Evolutionary conservation across 1,284 basidiomycete genomes (phyloP).

Genomic region (Irpex lacteus): DNA sequence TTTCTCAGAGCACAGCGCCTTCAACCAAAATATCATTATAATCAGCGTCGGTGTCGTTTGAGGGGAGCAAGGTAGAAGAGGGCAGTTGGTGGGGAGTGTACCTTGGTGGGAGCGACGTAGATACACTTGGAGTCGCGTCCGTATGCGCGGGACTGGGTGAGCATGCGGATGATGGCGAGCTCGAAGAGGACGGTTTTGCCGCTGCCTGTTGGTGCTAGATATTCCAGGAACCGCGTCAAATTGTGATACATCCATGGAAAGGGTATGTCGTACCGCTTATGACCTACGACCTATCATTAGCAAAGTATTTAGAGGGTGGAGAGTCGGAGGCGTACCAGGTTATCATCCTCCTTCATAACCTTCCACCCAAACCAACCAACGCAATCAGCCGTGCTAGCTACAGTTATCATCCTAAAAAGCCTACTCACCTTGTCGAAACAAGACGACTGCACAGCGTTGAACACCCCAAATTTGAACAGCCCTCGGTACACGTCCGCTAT

Average conservation of each 20-base stretch:
- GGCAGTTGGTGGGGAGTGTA: no score
- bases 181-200: constrained; percentile 96
- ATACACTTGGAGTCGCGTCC: constrained; percentile 63
- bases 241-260: no score
- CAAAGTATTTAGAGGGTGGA: no score
- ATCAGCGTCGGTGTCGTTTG: no score
- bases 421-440: constrained; percentile 76
- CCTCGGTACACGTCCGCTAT: constrained; percentile 79
- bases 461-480: constrained; percentile 84
- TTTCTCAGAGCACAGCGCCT: constrained; percentile 90
- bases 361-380: constrained; percentile 27
- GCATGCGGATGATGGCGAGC: constrained; percentile 80
- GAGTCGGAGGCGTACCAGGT: constrained; percentile 50
- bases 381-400: neutral
- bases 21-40: neutral
- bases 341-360: constrained; percentile 70
- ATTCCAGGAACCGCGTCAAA: no score
- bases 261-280: constrained; percentile 59
- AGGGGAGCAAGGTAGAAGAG: no score
- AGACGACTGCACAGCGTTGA: constrained; percentile 87
- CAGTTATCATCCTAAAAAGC: constrained; percentile 18
- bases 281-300: constrained; percentile 16
- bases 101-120: constrained; percentile 95
- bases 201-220: constrained; percentile 80
- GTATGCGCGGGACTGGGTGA: constrained; percentile 40